Percentiles rank a stretch among this genome's conserved stretches.
Conservation (phyloP, 768 basidiomycete species). For the Punctularia strigosozonata region DNA sequence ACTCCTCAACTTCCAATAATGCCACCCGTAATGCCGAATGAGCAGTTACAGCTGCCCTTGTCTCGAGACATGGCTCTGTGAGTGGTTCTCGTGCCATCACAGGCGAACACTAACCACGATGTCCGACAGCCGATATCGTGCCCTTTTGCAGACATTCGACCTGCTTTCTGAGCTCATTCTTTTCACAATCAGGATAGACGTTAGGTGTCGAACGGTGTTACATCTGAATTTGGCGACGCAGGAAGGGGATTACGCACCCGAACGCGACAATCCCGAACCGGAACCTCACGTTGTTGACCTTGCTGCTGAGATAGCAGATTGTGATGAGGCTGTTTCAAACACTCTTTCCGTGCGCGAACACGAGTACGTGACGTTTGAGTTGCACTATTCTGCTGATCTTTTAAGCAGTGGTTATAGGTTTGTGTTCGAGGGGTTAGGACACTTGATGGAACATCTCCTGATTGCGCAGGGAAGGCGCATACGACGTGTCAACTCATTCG, state of each 20-base stretch:
- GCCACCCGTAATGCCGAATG: conserved; percentile 24
- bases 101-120: conserved; percentile 16
- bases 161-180: conserved; percentile 82
- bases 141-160: conserved; percentile 80
- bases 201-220: conserved; percentile 75
- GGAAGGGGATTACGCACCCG: conserved; percentile 77
- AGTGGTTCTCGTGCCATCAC: conserved; percentile 65
- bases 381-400: not conserved
- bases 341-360: conserved; percentile 55
- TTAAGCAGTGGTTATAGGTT: conserved; percentile 40
- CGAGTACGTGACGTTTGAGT: conserved; percentile 38
- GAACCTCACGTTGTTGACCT: conserved; percentile 84
- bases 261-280: conserved; percentile 80
- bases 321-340: conserved; percentile 55
- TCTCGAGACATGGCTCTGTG: conserved; percentile 86
- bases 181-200: conserved; percentile 77
- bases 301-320: conserved; percentile 66
- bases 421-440: conserved; percentile 74
- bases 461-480: conserved; percentile 66
- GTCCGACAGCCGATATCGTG: conserved; percentile 70
- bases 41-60: conserved; percentile 58
- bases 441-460: conserved; percentile 75
- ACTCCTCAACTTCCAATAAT: conserved; percentile 35
- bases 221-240: conserved; percentile 70
- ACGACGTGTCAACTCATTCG: conserved; percentile 55